Base-by-base conservation (phyloP, 345 rosid species). In the Salix exigua region DNA sequence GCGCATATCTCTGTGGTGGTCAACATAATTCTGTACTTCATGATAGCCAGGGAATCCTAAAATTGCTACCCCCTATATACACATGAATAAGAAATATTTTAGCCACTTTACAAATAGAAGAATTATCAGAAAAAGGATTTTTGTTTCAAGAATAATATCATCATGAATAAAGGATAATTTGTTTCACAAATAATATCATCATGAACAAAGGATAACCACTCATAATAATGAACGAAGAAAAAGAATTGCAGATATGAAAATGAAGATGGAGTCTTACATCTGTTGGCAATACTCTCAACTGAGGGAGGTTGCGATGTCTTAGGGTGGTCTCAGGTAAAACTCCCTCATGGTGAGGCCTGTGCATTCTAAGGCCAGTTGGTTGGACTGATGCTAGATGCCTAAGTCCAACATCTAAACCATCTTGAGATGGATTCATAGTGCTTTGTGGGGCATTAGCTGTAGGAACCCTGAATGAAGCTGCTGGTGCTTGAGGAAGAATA, bases 1-100 rank as follows among this genome's bases (percentile, higher is more conserved):
- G 38, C 98, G 98, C 98, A 94, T 90, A 71, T 88, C 98, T 78
- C 90, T 86, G 79, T 94, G 97, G 87, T 86, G 89, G 76, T 91
- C 98, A 23, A 82, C 68, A 62, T 82, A 72, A 80, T 84, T 84
- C 51, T 80, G 91, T 28, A 77, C 87, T 73, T 87, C 86, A 78
- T 87, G 85, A 73, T 77, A 84, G 71, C 83, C 89, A 31, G 89
- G 87, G 37, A 83, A 80, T 78, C 87, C 94, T 7, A 90, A 83
- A 31, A 88, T 16, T 12, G 96, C 94, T 82, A 86, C 86, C 62
- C 91, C 98, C 98, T 94, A 70, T 65, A 83, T 62, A 83, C 64
- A 68, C 44, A 73, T n/a, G 31, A 63, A 78, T 71, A 14, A 60
- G 67, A 70, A 74, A 63, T n/a, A 38, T 37, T 7, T 65, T 42